phyloP scores from a whole-genome alignment of 345 rosid species.

The Barbarea vulgaris region DNA sequence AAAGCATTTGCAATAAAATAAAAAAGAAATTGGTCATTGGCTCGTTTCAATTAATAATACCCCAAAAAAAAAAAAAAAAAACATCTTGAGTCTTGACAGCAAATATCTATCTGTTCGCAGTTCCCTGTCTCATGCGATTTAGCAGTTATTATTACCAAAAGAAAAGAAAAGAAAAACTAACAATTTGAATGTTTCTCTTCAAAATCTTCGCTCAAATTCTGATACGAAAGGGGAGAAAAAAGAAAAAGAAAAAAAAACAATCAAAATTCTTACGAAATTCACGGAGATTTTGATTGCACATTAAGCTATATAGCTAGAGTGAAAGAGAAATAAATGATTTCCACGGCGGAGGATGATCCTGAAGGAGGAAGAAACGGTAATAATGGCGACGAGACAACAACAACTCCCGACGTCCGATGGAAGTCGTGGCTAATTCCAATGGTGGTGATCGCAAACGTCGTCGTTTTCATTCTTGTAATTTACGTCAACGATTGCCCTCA shows the following conservation, averaged over 20 bases:
- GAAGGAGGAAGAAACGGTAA: conserved; percentile 2
- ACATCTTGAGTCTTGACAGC: neutral
- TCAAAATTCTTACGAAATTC: neutral
- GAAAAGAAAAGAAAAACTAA: neutral
- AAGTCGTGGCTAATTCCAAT: conserved; percentile 83
- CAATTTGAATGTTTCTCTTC: neutral
- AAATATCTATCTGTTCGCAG: conserved; percentile 10
- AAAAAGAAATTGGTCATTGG: neutral
- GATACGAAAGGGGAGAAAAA: neutral
- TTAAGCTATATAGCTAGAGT: neutral
- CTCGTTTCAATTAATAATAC: neutral
- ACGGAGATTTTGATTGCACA: neutral
- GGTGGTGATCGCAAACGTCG: conserved; percentile 69
- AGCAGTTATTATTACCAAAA: neutral
- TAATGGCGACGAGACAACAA: conserved; percentile 1
- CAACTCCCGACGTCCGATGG: conserved; percentile 44
- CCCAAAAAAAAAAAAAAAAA: too few species aligned
- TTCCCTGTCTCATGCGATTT: neutral
- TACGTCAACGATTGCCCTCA: conserved; percentile 85
- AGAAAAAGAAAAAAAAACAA: neutral
- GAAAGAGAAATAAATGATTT: neutral
- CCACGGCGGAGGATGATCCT: conserved; percentile 27
- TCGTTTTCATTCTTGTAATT: conserved; percentile 67
- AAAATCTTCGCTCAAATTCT: neutral
- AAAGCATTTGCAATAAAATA: too few species aligned